Evolutionary conservation across 306 rosid genomes (phyloP), one percentile per base, ranked within the genome.

Genomic region (Sesbania bispinosa): DNA sequence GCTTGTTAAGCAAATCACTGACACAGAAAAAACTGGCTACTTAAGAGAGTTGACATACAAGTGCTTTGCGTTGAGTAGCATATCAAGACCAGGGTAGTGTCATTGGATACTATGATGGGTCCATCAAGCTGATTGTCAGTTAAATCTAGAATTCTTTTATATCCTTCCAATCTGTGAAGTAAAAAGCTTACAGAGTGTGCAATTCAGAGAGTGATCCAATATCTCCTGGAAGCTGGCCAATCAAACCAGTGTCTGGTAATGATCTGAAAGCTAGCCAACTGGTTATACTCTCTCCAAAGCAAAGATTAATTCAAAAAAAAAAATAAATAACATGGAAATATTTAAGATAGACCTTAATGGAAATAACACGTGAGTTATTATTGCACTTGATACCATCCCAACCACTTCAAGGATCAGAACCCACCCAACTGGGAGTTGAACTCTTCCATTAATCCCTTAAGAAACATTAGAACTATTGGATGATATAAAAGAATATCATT

Each of bases 171-270:
- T 30, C 26, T 65, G 3, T 16, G 8, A 19, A 48, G 18, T 27
- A 18, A 43, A 77, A 62, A 36, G 55, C 88, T 15, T 79, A 87
- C 91, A 87, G 50, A 33, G 23, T 54, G 2, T 61, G 15, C 57
- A 87, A n/a, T n/a, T n/a, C n/a, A n/a, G n/a, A n/a, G n/a, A n/a
- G n/a, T n/a, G n/a, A n/a, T n/a, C n/a, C n/a, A 59, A 84, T 59
- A 48, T 77, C 85, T 47, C 76, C 82, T 15, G 86, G 18, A 32
- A 87, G 68, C 18, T n/a, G 23, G 47, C 91, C 91, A 1, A 0
- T 69, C 59, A 84, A 69, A 46, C 69, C 77, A 39, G 64, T 24
- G 55, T 51, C 54, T 38, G 81, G 4, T 50, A 87, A 79, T 47
- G 11, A 66, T 81, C 88, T 87, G 85, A 41, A 71, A 79, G 18